phyloP scores from a whole-genome alignment of 2,329 filamentous ascomycete genomes.

The Sarocladiaceae sp. region DNA sequence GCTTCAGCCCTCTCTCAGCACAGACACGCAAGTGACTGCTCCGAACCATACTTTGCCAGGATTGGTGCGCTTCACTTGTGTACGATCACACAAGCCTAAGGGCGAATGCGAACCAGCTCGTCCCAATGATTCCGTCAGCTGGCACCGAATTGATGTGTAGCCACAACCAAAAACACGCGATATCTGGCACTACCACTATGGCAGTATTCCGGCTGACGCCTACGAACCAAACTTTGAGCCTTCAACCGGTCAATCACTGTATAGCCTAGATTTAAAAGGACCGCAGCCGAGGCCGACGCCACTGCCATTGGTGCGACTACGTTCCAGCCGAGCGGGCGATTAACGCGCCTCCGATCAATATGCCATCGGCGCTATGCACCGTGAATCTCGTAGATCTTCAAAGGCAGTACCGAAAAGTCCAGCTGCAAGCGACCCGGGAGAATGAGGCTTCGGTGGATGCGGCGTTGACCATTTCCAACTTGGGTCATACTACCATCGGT shows the following conservation, averaged over 20 bases:
- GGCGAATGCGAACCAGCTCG: neutral
- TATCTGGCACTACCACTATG: neutral
- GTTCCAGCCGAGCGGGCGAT: slow-evolving; percentile 1
- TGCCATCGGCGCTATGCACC: slow-evolving; percentile 5
- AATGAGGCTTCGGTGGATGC: neutral
- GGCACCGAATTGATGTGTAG: neutral
- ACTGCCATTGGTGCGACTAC: slow-evolving; percentile 3
- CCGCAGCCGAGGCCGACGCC: neutral
- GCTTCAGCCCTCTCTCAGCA: neutral
- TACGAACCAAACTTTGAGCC: neutral
- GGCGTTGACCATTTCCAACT: neutral
- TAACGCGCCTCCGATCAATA: neutral
- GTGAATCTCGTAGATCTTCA: slow-evolving; percentile 8
- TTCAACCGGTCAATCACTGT: slow-evolving; percentile 3
- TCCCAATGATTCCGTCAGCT: neutral
- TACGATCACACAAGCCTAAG: neutral
- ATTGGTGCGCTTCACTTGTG: slow-evolving; percentile 3
- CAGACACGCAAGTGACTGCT: neutral
- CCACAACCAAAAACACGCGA: neutral
- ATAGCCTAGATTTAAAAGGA: slow-evolving; percentile 1
- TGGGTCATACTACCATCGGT: neutral
- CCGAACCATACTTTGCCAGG: neutral
- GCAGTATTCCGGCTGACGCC: slow-evolving; percentile 1
- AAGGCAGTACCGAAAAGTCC: neutral
- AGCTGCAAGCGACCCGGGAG: neutral